Conservation (phyloP, 176 grass and related monocot genomes). For the Aechmea fasciata region DNA sequence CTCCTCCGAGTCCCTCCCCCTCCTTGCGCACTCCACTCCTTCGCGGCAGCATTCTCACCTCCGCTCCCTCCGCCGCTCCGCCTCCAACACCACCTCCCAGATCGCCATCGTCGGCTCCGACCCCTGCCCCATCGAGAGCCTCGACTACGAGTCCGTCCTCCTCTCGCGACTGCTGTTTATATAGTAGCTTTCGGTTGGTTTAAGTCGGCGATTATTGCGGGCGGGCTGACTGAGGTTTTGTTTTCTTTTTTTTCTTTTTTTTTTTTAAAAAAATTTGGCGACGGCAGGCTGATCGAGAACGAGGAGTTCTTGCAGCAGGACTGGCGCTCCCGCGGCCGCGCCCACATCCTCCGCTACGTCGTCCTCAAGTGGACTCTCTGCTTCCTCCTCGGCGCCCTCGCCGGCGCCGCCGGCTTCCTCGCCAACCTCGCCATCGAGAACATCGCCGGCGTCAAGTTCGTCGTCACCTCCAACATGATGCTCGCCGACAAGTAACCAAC, state of each 20-base stretch:
- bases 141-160: constrained; percentile 66
- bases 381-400: constrained; percentile 58
- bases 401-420: constrained; percentile 51
- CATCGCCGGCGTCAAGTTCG: constrained; percentile 80
- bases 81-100: constrained; percentile 80
- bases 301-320: constrained; percentile 91
- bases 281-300: constrained; percentile 74
- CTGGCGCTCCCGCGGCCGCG: constrained; percentile 47
- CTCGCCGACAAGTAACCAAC: constrained; percentile 34
- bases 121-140: constrained; percentile 76
- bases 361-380: constrained; percentile 81
- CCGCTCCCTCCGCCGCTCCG: constrained; percentile 33
- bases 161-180: neutral
- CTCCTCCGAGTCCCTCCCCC: constrained; percentile 19
- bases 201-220: neutral
- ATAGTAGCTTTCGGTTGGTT: neutral
- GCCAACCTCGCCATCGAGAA: constrained; percentile 90
- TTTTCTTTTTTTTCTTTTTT: neutral
- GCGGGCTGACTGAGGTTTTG: neutral
- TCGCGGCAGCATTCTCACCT: neutral
- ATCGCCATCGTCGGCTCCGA: constrained; percentile 75
- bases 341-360: constrained; percentile 58
- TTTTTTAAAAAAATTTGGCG: too few species aligned
- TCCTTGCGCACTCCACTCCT: neutral
- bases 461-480: constrained; percentile 82